Base-by-base conservation (phyloP, 495 filamentous ascomycete genomes). In the Aspergillus hancockii region DNA sequence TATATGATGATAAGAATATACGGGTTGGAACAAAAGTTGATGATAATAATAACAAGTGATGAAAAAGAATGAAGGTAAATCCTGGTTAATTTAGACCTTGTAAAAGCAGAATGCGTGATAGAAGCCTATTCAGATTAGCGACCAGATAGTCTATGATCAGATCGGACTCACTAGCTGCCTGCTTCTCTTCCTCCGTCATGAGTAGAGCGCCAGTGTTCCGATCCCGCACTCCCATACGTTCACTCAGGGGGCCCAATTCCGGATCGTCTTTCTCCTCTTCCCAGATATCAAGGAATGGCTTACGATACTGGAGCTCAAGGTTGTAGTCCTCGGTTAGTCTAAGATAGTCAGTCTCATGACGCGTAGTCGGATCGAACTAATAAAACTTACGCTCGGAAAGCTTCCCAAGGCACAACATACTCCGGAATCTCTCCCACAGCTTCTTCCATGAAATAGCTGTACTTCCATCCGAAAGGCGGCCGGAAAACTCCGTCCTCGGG, bases 341-440 rank as follows among this genome's bases (percentile, higher is more conserved):
- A 58, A 16, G 8, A 31, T 6, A 22, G 21, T 46, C 25, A 63
- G 43, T 55, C 1, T 53, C 30, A 16, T 30, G 22, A 23, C 18
- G 79, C 43, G 83, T 41, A n/a, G 38, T 41, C 16, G 38, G 18
- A 36, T 3, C 1, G n/a, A 6, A 21, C 8, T 25, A 19, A 47
- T 30, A 12, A 25, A 41, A 73, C 81, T 66, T 65, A 83, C 75
- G 82, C 92, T 74, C 94, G 90, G 74, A 98, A 97, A 1, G 91
- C 92, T 67, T 95, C 92, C 95, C 95, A 98, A 0, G 94, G 94
- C 8, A 98, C 95, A 10, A 98, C 93, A 72, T 97, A 98, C 75
- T 98, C 94, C 23, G 94, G 94, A 10, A 97, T 89, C 63, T 93
- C 91, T 71, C 96, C 92, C 19, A 98, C 94, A 1, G 94, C 95